Base-by-base conservation (phyloP, 192 early-diverging fungal species). In the Umbelopsis sp. region DNA sequence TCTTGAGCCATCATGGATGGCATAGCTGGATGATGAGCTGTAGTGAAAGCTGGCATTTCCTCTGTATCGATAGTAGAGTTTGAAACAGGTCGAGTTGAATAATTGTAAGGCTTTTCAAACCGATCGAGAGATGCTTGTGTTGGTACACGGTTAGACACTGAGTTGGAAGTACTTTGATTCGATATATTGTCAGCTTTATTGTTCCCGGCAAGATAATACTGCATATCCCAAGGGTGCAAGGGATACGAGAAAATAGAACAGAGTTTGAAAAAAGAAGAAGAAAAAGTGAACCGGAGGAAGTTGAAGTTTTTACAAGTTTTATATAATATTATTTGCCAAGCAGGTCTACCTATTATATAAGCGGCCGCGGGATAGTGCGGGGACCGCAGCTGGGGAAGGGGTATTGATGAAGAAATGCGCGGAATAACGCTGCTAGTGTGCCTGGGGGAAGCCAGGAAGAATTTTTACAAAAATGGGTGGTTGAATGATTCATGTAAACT, bases 331-430 rank as follows among this genome's bases (percentile, higher is more conserved):
- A 13, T 16, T 30, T 11, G 27, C 16, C 27, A 18, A 30, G 25
- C 25, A 61, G 25, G 13, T 15, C 16, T 12, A 16, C 30, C 55
- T 25, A 35, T 61, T 61, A 61, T 61, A 61, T 61, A 61, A 61
- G 55, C 55, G 12, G 13, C 55, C 55, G 55, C 55, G 55, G 55
- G 55, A 61, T 30, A 35, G 55, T 61, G 55, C 55, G 55, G 55
- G 55, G 55, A 61, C 27, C 27, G 10, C 5, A 33, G 33, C 53
- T 58, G 53, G 51, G 51, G 30, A 58, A 35, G 30, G 30, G 55
- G 30, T 18, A 35, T 41, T 41, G 37, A 61, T 5, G 13, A 35
- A 16, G 25, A 61, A 61, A 61, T 1, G 7, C 10, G 30, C 55
- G 55, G 55, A 61, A 61, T 35, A 61, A 11, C 48, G 48, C 48